Evolutionary conservation across 495 filamentous ascomycete species (phyloP).

Genomic region (Xylaria castorea): DNA sequence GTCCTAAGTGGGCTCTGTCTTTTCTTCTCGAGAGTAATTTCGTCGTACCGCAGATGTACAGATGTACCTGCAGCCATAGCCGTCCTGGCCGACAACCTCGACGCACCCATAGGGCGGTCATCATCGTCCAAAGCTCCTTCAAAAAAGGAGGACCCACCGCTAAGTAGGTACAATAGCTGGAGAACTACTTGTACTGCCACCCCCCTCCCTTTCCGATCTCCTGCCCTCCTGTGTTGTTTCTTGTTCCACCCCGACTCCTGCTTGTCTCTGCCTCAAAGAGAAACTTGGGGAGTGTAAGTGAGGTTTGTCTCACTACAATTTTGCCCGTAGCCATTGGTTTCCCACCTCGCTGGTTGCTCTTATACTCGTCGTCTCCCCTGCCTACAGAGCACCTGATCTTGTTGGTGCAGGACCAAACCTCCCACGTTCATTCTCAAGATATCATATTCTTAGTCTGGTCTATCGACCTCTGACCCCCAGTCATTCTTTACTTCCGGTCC

Average conservation of each 20-base stretch:
- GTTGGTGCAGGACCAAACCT: slow-evolving; percentile 36
- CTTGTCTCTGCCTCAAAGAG: slow-evolving; percentile 43
- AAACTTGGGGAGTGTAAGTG: slow-evolving; percentile 39
- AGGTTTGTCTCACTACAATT: slow-evolving; percentile 41
- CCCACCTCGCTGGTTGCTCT: slow-evolving; percentile 32
- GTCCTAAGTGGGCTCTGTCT: slow-evolving; percentile 27
- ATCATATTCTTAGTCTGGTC: slow-evolving; percentile 30
- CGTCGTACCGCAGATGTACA: slow-evolving; percentile 30
- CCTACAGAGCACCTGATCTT: slow-evolving; percentile 28
- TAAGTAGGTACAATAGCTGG: slow-evolving; percentile 21
- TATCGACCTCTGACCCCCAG: slow-evolving; percentile 48
- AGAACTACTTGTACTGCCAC: slow-evolving; percentile 40
- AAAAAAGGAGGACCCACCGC: slow-evolving; percentile 25
- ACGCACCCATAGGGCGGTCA: slow-evolving; percentile 26
- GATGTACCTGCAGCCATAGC: slow-evolving; percentile 33
- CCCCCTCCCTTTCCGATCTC: slow-evolving; percentile 47
- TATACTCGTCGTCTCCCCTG: slow-evolving; percentile 39
- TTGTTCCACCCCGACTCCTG: slow-evolving; percentile 44
- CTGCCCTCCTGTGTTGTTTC: slow-evolving; percentile 42
- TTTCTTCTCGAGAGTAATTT: slow-evolving; percentile 26
- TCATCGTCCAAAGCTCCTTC: slow-evolving; percentile 28
- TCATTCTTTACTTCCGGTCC: slow-evolving; percentile 47
- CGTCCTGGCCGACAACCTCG: slow-evolving; percentile 30
- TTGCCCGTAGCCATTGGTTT: slow-evolving; percentile 32
- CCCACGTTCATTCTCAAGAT: slow-evolving; percentile 40